A percentile compares a stretch with the other conserved stretches of the same genome.
Conservation (phyloP, 2,329 filamentous ascomycete species). For the Ascochyta clinopodiicola region DNA sequence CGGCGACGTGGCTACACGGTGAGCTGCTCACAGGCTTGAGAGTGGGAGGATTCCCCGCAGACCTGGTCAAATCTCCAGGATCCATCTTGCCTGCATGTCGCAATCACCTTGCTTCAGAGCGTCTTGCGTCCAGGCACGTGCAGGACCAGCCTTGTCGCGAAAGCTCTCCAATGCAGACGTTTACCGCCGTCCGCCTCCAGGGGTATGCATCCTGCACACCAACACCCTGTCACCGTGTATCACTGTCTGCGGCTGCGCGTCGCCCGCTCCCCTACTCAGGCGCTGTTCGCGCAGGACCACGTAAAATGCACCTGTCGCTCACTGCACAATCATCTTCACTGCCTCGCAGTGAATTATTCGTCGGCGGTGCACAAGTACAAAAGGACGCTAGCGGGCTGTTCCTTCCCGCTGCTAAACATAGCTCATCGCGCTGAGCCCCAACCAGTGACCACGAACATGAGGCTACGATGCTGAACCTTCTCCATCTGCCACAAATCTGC, state of each 20-base stretch:
- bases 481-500: conserved; percentile 5
- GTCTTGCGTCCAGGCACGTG: conserved; percentile 8
- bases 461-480: conserved; percentile 4
- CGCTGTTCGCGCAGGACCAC: not conserved
- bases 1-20: not conserved
- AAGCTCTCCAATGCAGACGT: conserved; percentile 6
- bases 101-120: not conserved
- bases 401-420: conserved; percentile 20
- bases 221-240: not conserved
- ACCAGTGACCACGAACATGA: not conserved
- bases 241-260: not conserved
- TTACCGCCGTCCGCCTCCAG: conserved; percentile 1
- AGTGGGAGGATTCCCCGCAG: conserved; percentile 1
- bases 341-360: conserved; percentile 4
- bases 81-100: conserved; percentile 1
- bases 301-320: not conserved
- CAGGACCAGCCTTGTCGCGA: conserved; percentile 9
- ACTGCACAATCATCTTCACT: conserved; percentile 1
- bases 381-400: conserved; percentile 15
- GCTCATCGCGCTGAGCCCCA: not conserved
- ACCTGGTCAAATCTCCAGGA: not conserved
- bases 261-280: not conserved
- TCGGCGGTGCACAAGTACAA: conserved; percentile 6
- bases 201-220: not conserved
- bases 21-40: not conserved